These are phyloP conservation scores for Ceratobasidium theobromae DNA, from an alignment of 1,284 basidiomycete genomes.

Conservation along the genomic window DNA sequence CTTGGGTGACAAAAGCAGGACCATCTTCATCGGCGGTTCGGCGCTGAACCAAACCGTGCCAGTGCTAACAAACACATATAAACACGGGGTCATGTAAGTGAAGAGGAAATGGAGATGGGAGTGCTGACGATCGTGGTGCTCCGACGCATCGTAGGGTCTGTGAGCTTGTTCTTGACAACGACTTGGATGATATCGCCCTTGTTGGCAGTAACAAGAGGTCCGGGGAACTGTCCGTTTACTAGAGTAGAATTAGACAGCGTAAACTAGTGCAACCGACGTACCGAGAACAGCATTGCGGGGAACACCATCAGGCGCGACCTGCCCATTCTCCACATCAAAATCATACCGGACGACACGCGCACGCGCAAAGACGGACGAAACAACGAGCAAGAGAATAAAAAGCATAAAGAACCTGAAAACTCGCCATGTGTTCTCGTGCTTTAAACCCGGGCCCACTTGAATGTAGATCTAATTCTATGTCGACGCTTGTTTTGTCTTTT, in stretches of 20 bases:
- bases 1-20: conserved; percentile 28
- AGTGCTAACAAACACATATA: conserved; percentile 46
- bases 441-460: too few species aligned
- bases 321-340: conserved; percentile 9
- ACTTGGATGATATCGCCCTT: conserved; percentile 35
- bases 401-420: too few species aligned
- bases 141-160: conserved; percentile 38
- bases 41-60: conserved; percentile 52
- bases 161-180: conserved; percentile 37
- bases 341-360: conserved; percentile 18
- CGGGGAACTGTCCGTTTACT: conserved; percentile 36
- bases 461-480: too few species aligned
- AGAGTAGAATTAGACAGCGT: conserved; percentile 32
- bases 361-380: conserved; percentile 6
- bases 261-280: background rate
- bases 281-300: conserved; percentile 40
- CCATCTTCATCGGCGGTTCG: conserved; percentile 48
- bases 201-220: conserved; percentile 36
- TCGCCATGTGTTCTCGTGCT: too few species aligned
- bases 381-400: conserved; percentile 24
- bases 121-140: conserved; percentile 40
- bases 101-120: background rate
- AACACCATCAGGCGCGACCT: conserved; percentile 42
- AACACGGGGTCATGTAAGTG: background rate
- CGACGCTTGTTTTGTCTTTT: too few species aligned